A percentile compares a stretch with the other conserved stretches of the same genome.
Evolutionary conservation across 2,329 filamentous ascomycete genomes (phyloP).

Genomic region (Xylaria sp.): DNA sequence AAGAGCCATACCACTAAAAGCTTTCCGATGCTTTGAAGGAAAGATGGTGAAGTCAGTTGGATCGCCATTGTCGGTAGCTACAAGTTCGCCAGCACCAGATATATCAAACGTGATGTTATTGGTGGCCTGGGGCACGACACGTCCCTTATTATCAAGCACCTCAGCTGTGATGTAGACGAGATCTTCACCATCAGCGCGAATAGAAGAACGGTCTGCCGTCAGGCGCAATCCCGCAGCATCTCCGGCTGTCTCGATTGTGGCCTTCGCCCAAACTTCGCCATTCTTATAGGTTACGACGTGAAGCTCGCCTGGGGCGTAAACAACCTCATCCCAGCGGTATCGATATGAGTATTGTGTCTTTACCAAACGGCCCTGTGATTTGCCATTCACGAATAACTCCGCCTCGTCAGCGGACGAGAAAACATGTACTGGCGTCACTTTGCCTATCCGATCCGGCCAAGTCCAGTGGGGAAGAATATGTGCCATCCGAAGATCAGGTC

Average conservation of each 20-base stretch:
- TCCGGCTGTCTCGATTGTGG: slow-evolving; percentile 54
- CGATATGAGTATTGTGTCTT: slow-evolving; percentile 54
- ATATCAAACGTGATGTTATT: slow-evolving; percentile 57
- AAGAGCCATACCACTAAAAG: slow-evolving; percentile 54
- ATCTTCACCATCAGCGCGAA: slow-evolving; percentile 56
- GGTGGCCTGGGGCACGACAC: slow-evolving; percentile 55
- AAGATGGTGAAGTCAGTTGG: slow-evolving; percentile 56
- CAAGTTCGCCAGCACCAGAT: slow-evolving; percentile 55
- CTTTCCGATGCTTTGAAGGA: slow-evolving; percentile 51
- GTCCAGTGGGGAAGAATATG: slow-evolving; percentile 67
- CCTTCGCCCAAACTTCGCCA: slow-evolving; percentile 58
- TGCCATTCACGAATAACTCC: slow-evolving; percentile 63
- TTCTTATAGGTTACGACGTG: slow-evolving; percentile 60
- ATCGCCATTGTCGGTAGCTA: slow-evolving; percentile 63
- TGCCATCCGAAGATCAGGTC: slow-evolving; percentile 57
- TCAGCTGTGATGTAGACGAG: slow-evolving; percentile 57
- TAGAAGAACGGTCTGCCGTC: slow-evolving; percentile 52
- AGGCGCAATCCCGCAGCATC: slow-evolving; percentile 51
- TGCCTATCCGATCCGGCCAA: slow-evolving; percentile 59
- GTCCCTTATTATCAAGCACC: slow-evolving; percentile 56
- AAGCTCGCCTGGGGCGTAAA: slow-evolving; percentile 59
- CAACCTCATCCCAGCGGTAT: slow-evolving; percentile 62
- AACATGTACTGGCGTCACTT: slow-evolving; percentile 64
- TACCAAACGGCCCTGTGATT: slow-evolving; percentile 54
- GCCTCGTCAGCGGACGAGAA: slow-evolving; percentile 62